These are phyloP conservation scores for Prunella vulgaris DNA, from an alignment of 257 asterid genomes.

Conservation along the genomic window DNA sequence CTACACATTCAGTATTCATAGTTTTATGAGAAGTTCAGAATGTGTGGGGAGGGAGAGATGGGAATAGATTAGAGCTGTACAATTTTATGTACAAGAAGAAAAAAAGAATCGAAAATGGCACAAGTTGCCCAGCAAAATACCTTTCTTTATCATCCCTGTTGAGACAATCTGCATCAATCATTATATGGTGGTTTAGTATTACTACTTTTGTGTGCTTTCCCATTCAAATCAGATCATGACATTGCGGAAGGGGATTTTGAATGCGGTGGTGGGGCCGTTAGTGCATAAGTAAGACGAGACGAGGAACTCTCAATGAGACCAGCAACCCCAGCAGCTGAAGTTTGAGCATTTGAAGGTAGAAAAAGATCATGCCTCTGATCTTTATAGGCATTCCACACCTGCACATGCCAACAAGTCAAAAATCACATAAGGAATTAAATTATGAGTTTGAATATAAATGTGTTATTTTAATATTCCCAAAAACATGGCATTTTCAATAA, in stretches of 20 bases:
- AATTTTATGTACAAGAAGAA: conserved; percentile 31
- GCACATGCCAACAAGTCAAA: conserved; percentile 16
- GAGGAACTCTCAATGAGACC: conserved; percentile 93
- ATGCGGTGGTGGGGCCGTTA: conserved; percentile 74
- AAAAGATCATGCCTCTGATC: conserved; percentile 95
- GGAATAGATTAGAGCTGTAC: conserved; percentile 33
- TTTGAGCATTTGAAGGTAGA: conserved; percentile 97
- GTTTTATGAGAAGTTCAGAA: background rate
- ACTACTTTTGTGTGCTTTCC: conserved; percentile 28
- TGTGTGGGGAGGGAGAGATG: conserved; percentile 7
- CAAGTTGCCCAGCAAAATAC: background rate
- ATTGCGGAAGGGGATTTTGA: conserved; percentile 36
- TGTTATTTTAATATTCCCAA: no score
- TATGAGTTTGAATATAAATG: no score
- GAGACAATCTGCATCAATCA: background rate
- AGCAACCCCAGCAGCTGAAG: conserved; percentile 98
- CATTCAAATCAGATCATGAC: conserved; percentile 42
- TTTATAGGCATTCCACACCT: conserved; percentile 98
- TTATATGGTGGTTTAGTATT: background rate
- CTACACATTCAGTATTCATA: conserved; percentile 15
- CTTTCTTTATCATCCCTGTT: conserved; percentile 9
- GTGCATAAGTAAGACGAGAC: conserved; percentile 69
- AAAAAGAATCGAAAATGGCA: conserved; percentile 17
- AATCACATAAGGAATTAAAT: no score
- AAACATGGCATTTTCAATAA: no score